Conservation (phyloP, 179 eudicot species). For the Gypsophila paniculata region DNA sequence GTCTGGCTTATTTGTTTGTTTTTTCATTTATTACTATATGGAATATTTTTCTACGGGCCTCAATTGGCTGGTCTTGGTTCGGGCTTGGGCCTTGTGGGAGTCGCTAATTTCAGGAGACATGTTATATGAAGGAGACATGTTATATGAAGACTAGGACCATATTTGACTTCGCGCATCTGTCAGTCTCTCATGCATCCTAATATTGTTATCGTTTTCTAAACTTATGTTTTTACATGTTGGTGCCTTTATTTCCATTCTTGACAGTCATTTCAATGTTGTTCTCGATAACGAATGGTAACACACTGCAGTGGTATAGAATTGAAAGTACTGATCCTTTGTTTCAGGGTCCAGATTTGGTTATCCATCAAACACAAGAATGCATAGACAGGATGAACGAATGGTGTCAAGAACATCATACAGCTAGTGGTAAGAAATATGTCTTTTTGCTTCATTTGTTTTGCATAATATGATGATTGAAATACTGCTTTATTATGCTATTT, state of each 20-base stretch:
- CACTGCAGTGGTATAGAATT: neutral
- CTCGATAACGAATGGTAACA: neutral
- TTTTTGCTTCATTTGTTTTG: conserved; percentile 7
- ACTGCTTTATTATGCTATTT: neutral
- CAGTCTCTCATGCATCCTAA: neutral
- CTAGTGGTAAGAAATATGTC: conserved; percentile 58
- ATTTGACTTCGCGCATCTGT: neutral
- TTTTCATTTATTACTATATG: no score
- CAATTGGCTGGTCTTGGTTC: neutral
- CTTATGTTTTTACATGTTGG: neutral
- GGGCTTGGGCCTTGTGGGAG: neutral
- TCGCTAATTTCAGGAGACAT: conserved; percentile 9
- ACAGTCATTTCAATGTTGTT: neutral
- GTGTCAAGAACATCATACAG: conserved; percentile 83
- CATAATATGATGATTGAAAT: conserved; percentile 9
- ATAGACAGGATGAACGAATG: conserved; percentile 79
- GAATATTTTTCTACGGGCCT: no score
- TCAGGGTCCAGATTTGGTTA: conserved; percentile 86
- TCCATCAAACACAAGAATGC: conserved; percentile 77
- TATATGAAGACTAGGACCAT: neutral
- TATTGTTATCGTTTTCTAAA: no score
- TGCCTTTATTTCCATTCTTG: neutral
- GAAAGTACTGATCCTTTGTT: neutral
- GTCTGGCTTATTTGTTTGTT: no score
- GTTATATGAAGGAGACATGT: neutral